A percentile compares a stretch with the other conserved stretches of the same genome.
These are phyloP conservation scores for Trypanosoma lewisi DNA, from an alignment of 208 protist species.

Conservation along the genomic window DNA sequence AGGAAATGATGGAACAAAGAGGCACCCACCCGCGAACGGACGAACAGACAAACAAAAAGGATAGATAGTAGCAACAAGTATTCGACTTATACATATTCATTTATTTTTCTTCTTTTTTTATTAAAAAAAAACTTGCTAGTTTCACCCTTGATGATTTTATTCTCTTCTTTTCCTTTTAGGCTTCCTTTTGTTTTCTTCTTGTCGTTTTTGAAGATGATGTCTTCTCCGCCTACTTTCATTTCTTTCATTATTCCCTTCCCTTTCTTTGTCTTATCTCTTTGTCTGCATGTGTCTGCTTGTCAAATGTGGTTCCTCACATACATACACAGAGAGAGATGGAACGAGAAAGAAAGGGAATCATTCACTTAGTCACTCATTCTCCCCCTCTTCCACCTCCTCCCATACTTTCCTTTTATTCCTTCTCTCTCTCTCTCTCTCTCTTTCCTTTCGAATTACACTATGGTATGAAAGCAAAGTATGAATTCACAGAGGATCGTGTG, in stretches of 20 bases:
- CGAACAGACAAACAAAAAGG: too few relatives aligned
- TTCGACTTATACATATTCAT: not conserved
- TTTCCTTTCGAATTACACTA: constrained; percentile 17
- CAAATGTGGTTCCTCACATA: too few relatives aligned
- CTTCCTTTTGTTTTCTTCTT: not conserved
- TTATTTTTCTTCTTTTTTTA: not conserved
- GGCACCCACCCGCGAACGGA: too few relatives aligned
- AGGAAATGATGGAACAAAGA: too few relatives aligned
- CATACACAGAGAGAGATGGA: not conserved
- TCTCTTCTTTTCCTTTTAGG: not conserved
- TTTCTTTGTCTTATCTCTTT: not conserved
- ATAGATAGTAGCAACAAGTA: too few relatives aligned
- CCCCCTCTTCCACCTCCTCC: not conserved
- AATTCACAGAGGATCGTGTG: constrained; percentile 17
- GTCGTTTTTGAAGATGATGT: not conserved
- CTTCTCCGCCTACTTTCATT: not conserved
- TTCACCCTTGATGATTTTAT: too few relatives aligned
- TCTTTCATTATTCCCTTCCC: not conserved
- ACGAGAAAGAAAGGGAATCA: not conserved
- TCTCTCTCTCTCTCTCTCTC: constrained; percentile 18
- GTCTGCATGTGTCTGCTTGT: not conserved
- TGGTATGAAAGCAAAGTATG: constrained; percentile 24
- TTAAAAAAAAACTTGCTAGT: too few relatives aligned
- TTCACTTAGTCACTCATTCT: too few relatives aligned
- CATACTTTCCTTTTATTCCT: not conserved